Evolutionary conservation across 2,329 filamentous ascomycete species (phyloP).

Genomic region (Sclerotinia subarctica): DNA sequence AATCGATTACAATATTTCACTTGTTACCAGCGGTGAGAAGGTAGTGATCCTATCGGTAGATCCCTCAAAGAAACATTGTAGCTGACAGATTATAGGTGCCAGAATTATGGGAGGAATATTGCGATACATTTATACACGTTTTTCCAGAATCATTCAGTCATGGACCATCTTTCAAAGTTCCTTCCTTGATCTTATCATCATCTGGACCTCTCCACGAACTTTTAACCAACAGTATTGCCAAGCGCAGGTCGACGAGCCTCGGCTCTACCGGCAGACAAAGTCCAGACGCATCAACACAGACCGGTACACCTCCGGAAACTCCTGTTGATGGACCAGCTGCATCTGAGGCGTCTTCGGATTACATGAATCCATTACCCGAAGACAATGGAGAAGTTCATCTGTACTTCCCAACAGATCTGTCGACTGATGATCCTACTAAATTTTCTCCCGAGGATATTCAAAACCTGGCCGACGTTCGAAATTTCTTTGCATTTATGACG

Average conservation of each 20-base stretch:
- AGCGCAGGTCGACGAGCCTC: slow-evolving; percentile 43
- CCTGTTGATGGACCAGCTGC: slow-evolving; percentile 23
- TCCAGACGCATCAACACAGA: slow-evolving; percentile 37
- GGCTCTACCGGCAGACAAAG: slow-evolving; percentile 37
- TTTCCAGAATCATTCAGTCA: slow-evolving; percentile 49
- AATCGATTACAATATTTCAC: slow-evolving; percentile 21
- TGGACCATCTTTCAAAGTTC: slow-evolving; percentile 59
- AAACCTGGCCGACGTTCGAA: slow-evolving; percentile 56
- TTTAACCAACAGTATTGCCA: slow-evolving; percentile 22
- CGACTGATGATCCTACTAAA: slow-evolving; percentile 31
- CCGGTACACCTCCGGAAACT: slow-evolving; percentile 42
- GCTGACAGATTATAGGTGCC: slow-evolving; percentile 50
- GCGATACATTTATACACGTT: slow-evolving; percentile 56
- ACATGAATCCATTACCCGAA: slow-evolving; percentile 39
- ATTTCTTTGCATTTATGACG: slow-evolving; percentile 64
- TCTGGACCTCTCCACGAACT: slow-evolving; percentile 16
- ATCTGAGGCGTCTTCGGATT: slow-evolving; percentile 28
- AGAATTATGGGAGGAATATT: slow-evolving; percentile 62
- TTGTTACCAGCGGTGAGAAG: slow-evolving; percentile 11
- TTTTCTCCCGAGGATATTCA: slow-evolving; percentile 49
- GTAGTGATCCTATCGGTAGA: not conserved
- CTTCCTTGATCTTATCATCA: slow-evolving; percentile 25
- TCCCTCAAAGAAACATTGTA: not conserved
- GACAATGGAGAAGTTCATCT: slow-evolving; percentile 46
- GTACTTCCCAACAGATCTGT: slow-evolving; percentile 47